Evolutionary conservation across 768 basidiomycete species (phyloP), one percentile per base, ranked within the genome.

Genomic region (Rhodotorula taiwanensis): DNA sequence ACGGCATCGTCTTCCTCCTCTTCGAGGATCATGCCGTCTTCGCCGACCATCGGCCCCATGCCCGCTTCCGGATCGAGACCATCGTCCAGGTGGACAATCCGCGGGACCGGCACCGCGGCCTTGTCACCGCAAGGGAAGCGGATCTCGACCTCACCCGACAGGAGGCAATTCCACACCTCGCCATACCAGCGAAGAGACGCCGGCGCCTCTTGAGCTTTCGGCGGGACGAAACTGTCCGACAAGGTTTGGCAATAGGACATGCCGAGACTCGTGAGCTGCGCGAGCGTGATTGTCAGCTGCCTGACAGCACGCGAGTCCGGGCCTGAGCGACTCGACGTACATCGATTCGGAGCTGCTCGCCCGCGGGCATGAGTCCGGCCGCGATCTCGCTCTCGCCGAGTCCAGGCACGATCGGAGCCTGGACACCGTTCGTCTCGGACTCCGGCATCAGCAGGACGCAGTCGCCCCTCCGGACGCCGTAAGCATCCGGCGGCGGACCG

Each of bases 361-460:
- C 59, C 0, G 3, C 15, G 6, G 67, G 62, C 56, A 69, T 64
- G 20, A 49, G 13, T 30, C 60, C 67, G 0, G 60, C 54, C 10
- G 27, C 81, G 30, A 89, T 83, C 86, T 91, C 90, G 30, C 89
- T 74, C 76, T 92, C 88, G 31, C 92, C 92, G 31, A 97, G 86
- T 53, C 81, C 80, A 14, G 91, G 90, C 36, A 97, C 86, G 60
- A 80, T 79, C 6, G 91, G 88, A 18, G 78, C 74, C 34, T 80
- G 73, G 39, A 81, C 81, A 15, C 89, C 88, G 73, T 93, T 95
- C 51, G 21, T n/a, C 47, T 55, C 55, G 20, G 83, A 84, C 67
- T 79, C 78, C 9, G 77, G 78, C 74, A 90, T 86, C 56, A 94
- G 79, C 70, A 97, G 84, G 21, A 95, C 89, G 64, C 84, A 83